Base-by-base conservation (phyloP, 2,329 filamentous ascomycete species). In the Teratosphaeria viscida region DNA sequence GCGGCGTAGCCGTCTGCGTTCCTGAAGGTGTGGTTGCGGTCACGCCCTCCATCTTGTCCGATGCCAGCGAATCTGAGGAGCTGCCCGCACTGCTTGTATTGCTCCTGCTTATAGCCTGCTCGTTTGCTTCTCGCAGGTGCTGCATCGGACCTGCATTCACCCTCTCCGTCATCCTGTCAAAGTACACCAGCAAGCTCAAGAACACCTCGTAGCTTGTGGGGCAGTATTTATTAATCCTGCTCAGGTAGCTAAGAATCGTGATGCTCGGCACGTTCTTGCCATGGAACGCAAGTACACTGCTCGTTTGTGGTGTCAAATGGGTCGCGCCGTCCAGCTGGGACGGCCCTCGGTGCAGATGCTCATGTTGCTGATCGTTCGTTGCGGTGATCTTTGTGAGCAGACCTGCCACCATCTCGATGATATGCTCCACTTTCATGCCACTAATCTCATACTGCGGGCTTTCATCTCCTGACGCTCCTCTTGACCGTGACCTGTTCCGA, bases 121-220 rank as follows among this genome's bases (percentile, higher is more conserved):
- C 84, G 78, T 77, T 79, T 53, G 75, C 75, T 64, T 77, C 76
- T 64, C 70, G 75, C 82, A 86, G 69, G 63, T 82, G 84, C 71
- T 87, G 84, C 72, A 88, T 81, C 6, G 90, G 87, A 60, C 87
- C 81, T 53, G 88, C 86, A 71, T 97, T 97, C 61, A 97, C 91
- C 60, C 90, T 84, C 73, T 97, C 94, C 52, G 92, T 96, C 94
- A 99, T 99, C 63, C 94, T 88, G 73, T 99, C 94, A 75, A 99
- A 99, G 75, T 97, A 99, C 35, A 99, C 92, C 59, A 99, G 77
- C 68, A 99, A 76, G 71, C 92, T 96, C 61, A 99, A 78, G 71
- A 99, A 99, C 0, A 99, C 94, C 75, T 99, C 94, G 72, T 96
- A 99, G 0, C 94, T 97, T 5, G 94, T 97, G 0, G 94, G 94